These are phyloP conservation scores for Xylona heveae DNA, from an alignment of 495 filamentous ascomycete species.

Conservation along the genomic window DNA sequence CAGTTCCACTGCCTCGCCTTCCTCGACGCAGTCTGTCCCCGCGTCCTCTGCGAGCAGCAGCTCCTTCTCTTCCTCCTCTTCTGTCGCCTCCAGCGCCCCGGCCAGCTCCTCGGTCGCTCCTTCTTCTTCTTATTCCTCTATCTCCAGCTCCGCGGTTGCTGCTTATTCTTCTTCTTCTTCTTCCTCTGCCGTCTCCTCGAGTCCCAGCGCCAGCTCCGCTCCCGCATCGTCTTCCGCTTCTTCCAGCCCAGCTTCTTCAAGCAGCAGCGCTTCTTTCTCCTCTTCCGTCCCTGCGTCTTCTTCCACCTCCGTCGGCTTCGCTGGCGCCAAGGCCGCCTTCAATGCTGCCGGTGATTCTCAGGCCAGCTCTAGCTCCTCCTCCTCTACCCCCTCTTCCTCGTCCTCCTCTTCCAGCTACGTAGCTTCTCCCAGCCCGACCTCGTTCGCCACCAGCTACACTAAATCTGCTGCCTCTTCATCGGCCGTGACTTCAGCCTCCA, in stretches of 20 bases:
- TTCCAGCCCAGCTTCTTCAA: background rate
- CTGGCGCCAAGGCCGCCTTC: slow-evolving; percentile 5
- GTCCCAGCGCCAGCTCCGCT: background rate
- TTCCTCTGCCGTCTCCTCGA: background rate
- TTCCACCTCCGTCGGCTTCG: background rate
- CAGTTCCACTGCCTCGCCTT: too few species aligned
- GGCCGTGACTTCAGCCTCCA: too few species aligned
- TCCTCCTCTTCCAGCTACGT: slow-evolving; percentile 8
- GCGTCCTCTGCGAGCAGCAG: too few species aligned
- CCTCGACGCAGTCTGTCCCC: too few species aligned
- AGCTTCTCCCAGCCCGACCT: slow-evolving; percentile 5
- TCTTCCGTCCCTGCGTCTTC: too few species aligned
- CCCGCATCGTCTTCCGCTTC: too few species aligned
- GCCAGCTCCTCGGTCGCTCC: slow-evolving; percentile 20
- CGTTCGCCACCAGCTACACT: slow-evolving; percentile 1
- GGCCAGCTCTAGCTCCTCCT: slow-evolving; percentile 5
- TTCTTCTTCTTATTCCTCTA: slow-evolving; percentile 7
- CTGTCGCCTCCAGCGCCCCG: slow-evolving; percentile 24
- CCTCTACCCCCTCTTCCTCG: slow-evolving; percentile 7
- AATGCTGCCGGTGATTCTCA: background rate
- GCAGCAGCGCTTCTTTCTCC: background rate
- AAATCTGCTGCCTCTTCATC: slow-evolving; percentile 1
- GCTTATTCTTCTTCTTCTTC: background rate
- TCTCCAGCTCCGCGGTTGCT: background rate
- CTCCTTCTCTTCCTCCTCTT: too few species aligned